Base-by-base conservation (phyloP, 768 basidiomycete genomes). In the Asterophora lycoperdoides region DNA sequence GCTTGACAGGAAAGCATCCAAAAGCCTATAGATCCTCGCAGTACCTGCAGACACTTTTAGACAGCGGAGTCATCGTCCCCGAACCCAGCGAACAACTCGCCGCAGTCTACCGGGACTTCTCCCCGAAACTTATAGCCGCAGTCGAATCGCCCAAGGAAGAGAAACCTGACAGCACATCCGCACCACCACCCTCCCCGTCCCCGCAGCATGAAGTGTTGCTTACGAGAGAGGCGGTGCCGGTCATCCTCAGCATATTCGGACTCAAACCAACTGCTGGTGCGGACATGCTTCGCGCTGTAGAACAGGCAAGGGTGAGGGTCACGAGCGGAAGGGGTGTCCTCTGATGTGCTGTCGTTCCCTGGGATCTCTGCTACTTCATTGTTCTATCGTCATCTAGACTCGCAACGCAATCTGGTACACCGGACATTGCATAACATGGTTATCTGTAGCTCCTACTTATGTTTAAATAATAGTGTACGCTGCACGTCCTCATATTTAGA, bases 21-120 rank as follows among this genome's bases (percentile, higher is more conserved):
- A 19, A 58, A 87, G 86, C 85, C 23, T 86, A 79, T 66, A 83
- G 76, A 68, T 75, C 85, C 28, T 84, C 89, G 8, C 70, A 79
- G 59, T 83, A 89, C 67, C 68, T 91, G 1, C 69, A 80, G 55
- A 70, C 69, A 20, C 76, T 91, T 41, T 60, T 89, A 36, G 71
- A 79, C 39, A 67, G 68, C 29, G 77, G 75, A 3, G 64, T 74
- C 28, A 78, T 91, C 40, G 68, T 77, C 9, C 82, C 86, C 2
- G 63, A 80, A 58, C 65, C 77, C 14, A 81, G 74, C 60, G 52
- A 67, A 42, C 66, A 68, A 17, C 75, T 91, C 18, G 84, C 90
- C 52, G 54, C 56, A 1, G 65, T 89, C 30, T 90, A 88, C 65
- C 55, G 57, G 15, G 40, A 60, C 15, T 54, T 61, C 35, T 55